These are phyloP conservation scores for Psilocybe tampanensis DNA, from an alignment of 768 basidiomycete genomes.

Conservation along the genomic window DNA sequence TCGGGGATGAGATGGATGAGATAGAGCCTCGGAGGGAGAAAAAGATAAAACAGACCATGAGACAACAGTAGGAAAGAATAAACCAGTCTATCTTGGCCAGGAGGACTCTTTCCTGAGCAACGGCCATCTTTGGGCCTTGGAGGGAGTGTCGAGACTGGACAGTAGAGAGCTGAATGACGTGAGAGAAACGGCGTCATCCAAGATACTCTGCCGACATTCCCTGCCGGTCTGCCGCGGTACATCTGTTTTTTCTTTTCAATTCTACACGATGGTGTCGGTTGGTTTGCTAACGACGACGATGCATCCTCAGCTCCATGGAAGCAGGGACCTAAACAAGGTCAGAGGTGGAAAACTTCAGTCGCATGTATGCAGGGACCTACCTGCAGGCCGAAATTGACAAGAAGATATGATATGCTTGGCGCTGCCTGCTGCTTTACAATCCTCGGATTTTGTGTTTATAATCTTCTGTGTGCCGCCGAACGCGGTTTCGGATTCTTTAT, in stretches of 20 bases:
- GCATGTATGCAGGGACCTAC: slow-evolving; percentile 6
- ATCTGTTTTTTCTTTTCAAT: neutral
- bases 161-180: neutral
- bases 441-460: no score
- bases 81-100: slow-evolving; percentile 68
- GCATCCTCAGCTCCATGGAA: no score
- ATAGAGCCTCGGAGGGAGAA: neutral
- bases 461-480: no score
- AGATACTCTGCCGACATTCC: neutral
- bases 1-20: neutral
- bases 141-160: neutral
- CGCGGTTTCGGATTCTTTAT: neutral
- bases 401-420: no score
- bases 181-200: neutral
- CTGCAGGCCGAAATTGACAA: neutral
- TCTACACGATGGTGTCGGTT: neutral
- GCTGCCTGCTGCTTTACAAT: neutral
- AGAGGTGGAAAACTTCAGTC: no score
- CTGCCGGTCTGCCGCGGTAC: neutral
- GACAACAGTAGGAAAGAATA: slow-evolving; percentile 70
- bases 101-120: slow-evolving; percentile 44
- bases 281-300: neutral
- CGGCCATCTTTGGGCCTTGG: slow-evolving; percentile 23
- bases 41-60: slow-evolving; percentile 48
- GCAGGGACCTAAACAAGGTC: no score